Conservation (phyloP, 2,329 filamentous ascomycete species). For the Ustulina deusta region DNA sequence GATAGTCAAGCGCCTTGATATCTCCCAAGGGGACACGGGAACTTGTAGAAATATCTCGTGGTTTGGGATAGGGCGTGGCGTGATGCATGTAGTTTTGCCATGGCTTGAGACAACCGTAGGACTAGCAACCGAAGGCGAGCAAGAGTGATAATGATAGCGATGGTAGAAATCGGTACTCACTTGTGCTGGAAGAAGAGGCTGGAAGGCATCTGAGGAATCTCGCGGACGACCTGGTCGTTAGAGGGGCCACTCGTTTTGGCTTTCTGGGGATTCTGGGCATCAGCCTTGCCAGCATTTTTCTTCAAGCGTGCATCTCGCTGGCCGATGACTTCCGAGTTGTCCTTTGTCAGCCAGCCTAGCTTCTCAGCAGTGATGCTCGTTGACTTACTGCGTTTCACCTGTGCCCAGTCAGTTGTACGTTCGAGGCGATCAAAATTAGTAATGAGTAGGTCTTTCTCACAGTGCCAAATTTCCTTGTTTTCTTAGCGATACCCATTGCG, state of each 20-base stretch:
- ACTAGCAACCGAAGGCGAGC: too few species aligned
- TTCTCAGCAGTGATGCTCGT: background rate
- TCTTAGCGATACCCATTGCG: constrained; percentile 37
- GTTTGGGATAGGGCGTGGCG: background rate
- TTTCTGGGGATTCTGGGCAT: constrained; percentile 68
- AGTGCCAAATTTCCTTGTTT: constrained; percentile 41
- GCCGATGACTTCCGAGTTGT: constrained; percentile 69
- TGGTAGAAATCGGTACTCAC: constrained; percentile 22
- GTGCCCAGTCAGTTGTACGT: constrained; percentile 44
- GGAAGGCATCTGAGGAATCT: constrained; percentile 85
- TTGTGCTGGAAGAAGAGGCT: constrained; percentile 85
- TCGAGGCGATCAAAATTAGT: constrained; percentile 38
- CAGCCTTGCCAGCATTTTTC: constrained; percentile 79
- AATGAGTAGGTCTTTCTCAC: constrained; percentile 11
- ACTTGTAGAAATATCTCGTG: background rate
- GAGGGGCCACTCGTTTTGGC: constrained; percentile 63
- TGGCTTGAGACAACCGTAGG: background rate
- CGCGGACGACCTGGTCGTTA: constrained; percentile 73
- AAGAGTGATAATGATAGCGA: background rate
- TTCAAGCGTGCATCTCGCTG: constrained; percentile 84
- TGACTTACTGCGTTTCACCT: constrained; percentile 49
- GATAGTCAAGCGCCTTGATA: too few species aligned
- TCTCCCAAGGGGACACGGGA: background rate
- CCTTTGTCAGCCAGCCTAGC: constrained; percentile 21
- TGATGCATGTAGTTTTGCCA: background rate